Conservation (phyloP, 192 early-diverging fungal species). For the Coemansia erecta region DNA sequence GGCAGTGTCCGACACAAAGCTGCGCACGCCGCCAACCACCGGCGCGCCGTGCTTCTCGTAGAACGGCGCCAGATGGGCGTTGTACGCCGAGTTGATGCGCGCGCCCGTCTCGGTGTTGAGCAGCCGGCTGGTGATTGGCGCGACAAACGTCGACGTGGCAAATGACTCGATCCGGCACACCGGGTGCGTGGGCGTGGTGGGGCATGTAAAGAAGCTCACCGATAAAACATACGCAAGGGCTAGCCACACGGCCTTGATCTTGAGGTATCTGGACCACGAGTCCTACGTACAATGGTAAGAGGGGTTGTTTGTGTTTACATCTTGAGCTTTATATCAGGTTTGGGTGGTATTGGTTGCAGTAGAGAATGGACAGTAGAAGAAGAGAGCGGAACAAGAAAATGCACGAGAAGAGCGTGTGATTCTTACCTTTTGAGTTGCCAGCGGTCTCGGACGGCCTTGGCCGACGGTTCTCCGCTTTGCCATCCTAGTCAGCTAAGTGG, state of each 20-base stretch:
- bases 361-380: not conserved
- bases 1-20: constrained; percentile 25
- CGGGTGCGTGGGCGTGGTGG: constrained; percentile 21
- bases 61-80: constrained; percentile 50
- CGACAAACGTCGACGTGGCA: constrained; percentile 15
- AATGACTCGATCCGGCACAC: constrained; percentile 26
- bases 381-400: not conserved
- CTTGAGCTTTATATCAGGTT: no score
- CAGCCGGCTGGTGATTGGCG: constrained; percentile 20
- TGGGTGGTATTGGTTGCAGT: no score
- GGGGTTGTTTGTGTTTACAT: no score
- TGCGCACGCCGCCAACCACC: constrained; percentile 9
- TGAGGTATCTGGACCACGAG: no score
- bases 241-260: constrained; percentile 4
- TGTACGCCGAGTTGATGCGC: constrained; percentile 38
- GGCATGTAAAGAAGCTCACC: constrained; percentile 39
- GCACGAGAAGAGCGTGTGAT: not conserved
- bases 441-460: constrained; percentile 1
- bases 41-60: constrained; percentile 43
- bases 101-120: constrained; percentile 42
- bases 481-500: not conserved
- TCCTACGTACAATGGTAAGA: no score
- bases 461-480: constrained; percentile 11
- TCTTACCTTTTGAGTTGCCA: constrained; percentile 7
- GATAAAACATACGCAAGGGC: constrained; percentile 31